Percentiles rank a stretch among this genome's conserved stretches.
phyloP scores from a whole-genome alignment of 306 rosid species.

The Sechiopsis laciniata region DNA sequence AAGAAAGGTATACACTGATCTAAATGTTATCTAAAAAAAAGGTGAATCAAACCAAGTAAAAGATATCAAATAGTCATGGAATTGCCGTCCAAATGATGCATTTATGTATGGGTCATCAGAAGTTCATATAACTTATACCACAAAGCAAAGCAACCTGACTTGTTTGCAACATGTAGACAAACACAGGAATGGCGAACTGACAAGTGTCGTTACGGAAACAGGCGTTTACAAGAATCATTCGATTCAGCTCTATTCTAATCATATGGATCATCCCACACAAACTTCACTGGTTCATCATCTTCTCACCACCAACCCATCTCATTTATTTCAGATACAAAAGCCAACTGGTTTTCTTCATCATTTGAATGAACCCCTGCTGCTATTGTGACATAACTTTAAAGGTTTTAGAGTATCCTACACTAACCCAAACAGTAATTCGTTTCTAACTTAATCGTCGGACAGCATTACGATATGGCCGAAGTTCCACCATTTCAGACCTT shows the following conservation, averaged over 20 bases:
- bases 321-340: neutral
- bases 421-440: conserved; percentile 9
- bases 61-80: neutral
- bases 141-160: neutral
- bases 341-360: neutral
- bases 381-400: neutral
- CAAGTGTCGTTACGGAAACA: neutral
- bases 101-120: conserved; percentile 8
- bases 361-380: conserved; percentile 7
- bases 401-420: neutral
- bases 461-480: neutral
- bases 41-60: neutral
- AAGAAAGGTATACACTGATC: no score
- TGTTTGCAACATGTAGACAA: neutral
- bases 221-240: conserved; percentile 1
- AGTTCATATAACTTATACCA: conserved; percentile 22
- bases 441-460: neutral
- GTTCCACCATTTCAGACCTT: conserved; percentile 3
- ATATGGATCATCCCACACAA: conserved; percentile 9
- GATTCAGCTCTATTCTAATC: conserved; percentile 11
- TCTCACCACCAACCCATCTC: neutral
- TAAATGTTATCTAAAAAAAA: no score
- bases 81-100: conserved; percentile 11
- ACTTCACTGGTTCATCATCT: conserved; percentile 6
- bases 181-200: conserved; percentile 4